Conservation (phyloP, 805 yeast species). For the Deakozyma indianensis region DNA sequence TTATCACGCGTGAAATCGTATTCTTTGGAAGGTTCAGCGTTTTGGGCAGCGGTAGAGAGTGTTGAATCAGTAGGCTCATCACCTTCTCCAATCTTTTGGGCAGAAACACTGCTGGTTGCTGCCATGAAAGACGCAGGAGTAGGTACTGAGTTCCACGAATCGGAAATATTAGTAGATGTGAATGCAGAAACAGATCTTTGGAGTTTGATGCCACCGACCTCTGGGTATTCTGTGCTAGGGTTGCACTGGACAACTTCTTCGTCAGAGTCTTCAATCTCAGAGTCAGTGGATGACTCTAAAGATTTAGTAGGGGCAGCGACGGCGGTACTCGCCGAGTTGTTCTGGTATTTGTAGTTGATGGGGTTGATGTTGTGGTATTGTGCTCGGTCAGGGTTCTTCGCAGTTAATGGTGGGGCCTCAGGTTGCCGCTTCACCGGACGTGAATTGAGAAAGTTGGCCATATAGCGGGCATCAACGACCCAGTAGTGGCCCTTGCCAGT, state of each 20-base stretch:
- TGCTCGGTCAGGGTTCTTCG: not conserved
- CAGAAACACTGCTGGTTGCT: not conserved
- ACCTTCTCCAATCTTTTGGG: too few relatives aligned
- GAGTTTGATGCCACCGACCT: not conserved
- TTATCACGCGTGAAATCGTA: not conserved
- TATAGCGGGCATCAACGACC: constrained; percentile 77
- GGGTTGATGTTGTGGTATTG: not conserved
- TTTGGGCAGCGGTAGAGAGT: not conserved
- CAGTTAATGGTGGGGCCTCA: not conserved
- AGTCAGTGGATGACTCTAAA: not conserved
- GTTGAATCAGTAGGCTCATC: not conserved
- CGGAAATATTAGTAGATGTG: not conserved
- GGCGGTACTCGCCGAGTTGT: not conserved
- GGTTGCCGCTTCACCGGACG: not conserved
- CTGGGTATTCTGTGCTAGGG: not conserved
- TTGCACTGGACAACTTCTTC: not conserved
- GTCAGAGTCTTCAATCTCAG: constrained; percentile 1
- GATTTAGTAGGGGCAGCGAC: not conserved
- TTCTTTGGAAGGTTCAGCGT: not conserved
- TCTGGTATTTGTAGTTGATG: not conserved
- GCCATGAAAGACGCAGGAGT: not conserved
- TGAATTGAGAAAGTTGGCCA: constrained; percentile 59
- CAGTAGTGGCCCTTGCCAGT: constrained; percentile 70
- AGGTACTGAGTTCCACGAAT: not conserved
- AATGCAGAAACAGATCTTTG: not conserved